Evolutionary conservation across 257 asterid genomes (phyloP), one percentile per base, ranked within the genome.

Genomic region (Dorcoceras hygrometricum): DNA sequence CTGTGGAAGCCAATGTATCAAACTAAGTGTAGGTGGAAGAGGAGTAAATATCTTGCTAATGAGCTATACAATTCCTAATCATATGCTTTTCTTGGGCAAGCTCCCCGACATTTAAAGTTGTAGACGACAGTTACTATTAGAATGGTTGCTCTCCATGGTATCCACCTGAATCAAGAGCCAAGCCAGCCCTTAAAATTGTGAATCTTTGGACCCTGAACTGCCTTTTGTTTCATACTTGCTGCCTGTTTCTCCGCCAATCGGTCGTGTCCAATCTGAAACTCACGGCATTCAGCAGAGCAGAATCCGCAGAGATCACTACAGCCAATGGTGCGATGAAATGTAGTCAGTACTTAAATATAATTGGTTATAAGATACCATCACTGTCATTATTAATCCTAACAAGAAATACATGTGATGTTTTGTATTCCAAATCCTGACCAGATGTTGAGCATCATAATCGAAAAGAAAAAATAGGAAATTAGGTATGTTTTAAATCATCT

Each of bases 281-380:
- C 81, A 32, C 89, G 91, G 65, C 89, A 85, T 63, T 69, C 87
- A 7, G 51, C 56, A 9, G 89, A 80, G 77, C 89, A 85, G 81
- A 77, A 85, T 67, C 82, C 89, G 59, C 89, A 73, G 77, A 85
- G 76, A 74, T 75, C 76, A 61, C 91, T 85, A 85, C 91, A 77
- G 34, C 57, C 57, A 63, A 73, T 57, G 10, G 29, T n/a, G 43
- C 19, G 68, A 58, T 27, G 24, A 75, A 57, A 27, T 60, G 55
- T 68, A 73, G 50, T 39, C 4, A 66, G 68, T 25, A 22, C 24
- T 5, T 54, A 36, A 64, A 43, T 14, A 63, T 39, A 6, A 39
- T 24, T 23, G 27, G 50, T 8, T 1, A 43, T 23, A 53, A 36
- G 12, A 7, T 28, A 46, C 4, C 11, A 62, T 34, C 16, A 55